phyloP scores from a whole-genome alignment of 1,284 basidiomycete species.

The Fomitopsis betulina region DNA sequence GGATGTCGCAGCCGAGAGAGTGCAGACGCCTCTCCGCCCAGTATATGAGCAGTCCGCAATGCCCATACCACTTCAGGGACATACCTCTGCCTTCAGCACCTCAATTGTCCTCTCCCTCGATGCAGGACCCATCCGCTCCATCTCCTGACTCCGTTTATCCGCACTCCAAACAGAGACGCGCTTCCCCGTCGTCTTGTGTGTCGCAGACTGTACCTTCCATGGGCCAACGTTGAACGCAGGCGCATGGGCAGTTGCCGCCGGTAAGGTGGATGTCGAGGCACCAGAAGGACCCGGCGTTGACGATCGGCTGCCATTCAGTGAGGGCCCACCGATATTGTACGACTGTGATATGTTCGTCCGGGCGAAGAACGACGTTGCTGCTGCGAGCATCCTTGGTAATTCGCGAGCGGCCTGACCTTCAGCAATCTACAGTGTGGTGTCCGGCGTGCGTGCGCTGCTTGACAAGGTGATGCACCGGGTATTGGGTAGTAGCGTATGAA shows the following conservation, averaged over 20 bases:
- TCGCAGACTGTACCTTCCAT: slow-evolving; percentile 82
- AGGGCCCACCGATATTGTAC: slow-evolving; percentile 62
- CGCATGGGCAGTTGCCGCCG: slow-evolving; percentile 36
- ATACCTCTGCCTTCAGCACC: slow-evolving; percentile 84
- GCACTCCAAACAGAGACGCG: slow-evolving; percentile 87
- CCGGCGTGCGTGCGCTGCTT: no score
- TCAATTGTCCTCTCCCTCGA: slow-evolving; percentile 76
- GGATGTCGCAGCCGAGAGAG: slow-evolving; percentile 89
- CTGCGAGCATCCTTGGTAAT: slow-evolving; percentile 65
- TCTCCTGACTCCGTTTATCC: slow-evolving; percentile 76
- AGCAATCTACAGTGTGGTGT: no score
- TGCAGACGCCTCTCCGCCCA: slow-evolving; percentile 65
- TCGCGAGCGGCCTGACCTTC: no score
- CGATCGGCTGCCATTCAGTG: slow-evolving; percentile 44
- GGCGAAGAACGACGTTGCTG: slow-evolving; percentile 86
- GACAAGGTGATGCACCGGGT: no score
- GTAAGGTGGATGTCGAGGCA: slow-evolving; percentile 36
- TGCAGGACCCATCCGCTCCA: slow-evolving; percentile 58
- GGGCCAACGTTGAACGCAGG: slow-evolving; percentile 72
- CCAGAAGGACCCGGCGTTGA: slow-evolving; percentile 56
- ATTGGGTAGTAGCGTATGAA: no score
- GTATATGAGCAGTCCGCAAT: slow-evolving; percentile 7
- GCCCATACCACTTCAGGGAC: slow-evolving; percentile 14
- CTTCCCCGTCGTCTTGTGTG: slow-evolving; percentile 85
- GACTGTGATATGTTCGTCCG: slow-evolving; percentile 83